Evolutionary conservation across 306 rosid species (phyloP), one percentile per base, ranked within the genome.

Genomic region (Castanea mollissima): DNA sequence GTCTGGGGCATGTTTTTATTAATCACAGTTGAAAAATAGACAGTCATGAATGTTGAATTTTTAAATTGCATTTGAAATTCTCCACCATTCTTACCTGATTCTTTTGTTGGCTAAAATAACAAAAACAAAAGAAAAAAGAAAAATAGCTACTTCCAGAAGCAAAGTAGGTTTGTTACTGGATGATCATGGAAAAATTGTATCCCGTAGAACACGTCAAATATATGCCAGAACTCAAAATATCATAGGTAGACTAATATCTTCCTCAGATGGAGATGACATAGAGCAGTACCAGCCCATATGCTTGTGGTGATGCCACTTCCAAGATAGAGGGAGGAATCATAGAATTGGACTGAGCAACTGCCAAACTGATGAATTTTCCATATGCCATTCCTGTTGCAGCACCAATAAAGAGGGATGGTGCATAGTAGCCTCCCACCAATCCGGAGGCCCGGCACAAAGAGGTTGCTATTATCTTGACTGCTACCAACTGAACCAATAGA

Each of bases 341-440:
- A 78, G 90, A 83, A 85, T 77, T 85, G 75, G 87, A 87, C 82
- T 80, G 90, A 86, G 91, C 79, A 83, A 91, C 84, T 63, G 85
- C 88, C 51, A 85, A 80, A 83, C 92, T 79, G 65, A 94, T 83
- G 75, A 91, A 69, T 81, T 94, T 95, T 79, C 97, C 97, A 46
- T 92, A 95, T 55, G 97, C 94, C 95, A 92, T 91, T 83, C 97
- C 97, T 23, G 97, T 91, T 78, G 97, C 97, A 7, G 92, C 99
- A 72, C 99, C 97, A 84, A 85, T 95, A 86, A 92, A 94, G 85
- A 95, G 95, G 75, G 97, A 92, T 27, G 97, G 97, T 76, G 97
- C 99, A 85, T 95, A 91, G 84, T 88, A 95, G 74, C 98, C 99
- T 70, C 99, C 97, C 25, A 95, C 99, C 80, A 95, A 81, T 74